Conservation (phyloP, 1,284 basidiomycete species). For the Sutorius eximius region DNA sequence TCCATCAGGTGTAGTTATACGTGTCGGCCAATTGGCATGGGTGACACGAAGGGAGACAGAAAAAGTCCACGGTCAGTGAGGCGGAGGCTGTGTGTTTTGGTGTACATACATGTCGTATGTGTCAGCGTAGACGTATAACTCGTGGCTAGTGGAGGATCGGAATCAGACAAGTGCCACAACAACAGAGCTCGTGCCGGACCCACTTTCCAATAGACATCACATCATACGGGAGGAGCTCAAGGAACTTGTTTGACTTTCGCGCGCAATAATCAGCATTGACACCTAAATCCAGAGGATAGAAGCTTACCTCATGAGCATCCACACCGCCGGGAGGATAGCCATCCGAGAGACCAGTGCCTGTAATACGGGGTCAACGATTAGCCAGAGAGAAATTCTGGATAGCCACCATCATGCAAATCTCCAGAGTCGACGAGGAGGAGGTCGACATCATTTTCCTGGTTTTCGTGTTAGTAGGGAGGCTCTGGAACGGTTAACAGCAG, state of each 20-base stretch:
- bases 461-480: conserved; percentile 1
- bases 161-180: background rate
- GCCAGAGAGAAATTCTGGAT: background rate
- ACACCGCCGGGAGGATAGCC: conserved; percentile 69
- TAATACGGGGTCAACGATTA: background rate
- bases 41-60: background rate
- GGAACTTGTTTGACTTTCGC: conserved; percentile 60
- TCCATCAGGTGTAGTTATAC: background rate
- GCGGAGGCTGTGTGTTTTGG: background rate
- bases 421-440: conserved; percentile 72
- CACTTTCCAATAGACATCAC: conserved; percentile 84
- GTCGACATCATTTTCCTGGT: conserved; percentile 64
- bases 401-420: conserved; percentile 75
- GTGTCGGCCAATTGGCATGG: background rate
- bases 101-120: conserved; percentile 69
- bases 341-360: conserved; percentile 72
- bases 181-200: background rate
- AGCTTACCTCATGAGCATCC: conserved; percentile 64
- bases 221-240: conserved; percentile 79
- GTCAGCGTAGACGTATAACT: conserved; percentile 78
- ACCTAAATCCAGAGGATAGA: background rate
- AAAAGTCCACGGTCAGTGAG: conserved; percentile 12
- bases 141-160: conserved; percentile 54
- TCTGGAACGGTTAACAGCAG: background rate
- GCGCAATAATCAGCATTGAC: background rate